Conservation (phyloP, 75 land plant species). For the Cupressus sempervirens region DNA sequence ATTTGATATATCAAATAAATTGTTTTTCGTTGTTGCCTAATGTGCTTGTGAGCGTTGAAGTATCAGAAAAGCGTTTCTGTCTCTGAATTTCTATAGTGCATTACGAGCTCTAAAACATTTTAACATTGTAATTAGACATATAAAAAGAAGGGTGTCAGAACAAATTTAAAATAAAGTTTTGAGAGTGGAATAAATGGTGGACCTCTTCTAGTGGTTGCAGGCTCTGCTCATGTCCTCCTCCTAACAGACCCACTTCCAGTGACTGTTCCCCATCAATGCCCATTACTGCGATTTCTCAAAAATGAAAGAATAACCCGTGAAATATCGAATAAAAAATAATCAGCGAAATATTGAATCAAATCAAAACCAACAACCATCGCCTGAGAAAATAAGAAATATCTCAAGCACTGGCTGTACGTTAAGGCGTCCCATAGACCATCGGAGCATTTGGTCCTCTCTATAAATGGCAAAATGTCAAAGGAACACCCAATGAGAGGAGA, state of each 20-base stretch:
- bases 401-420: background rate
- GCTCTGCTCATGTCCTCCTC: background rate
- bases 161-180: background rate
- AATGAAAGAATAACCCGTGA: background rate
- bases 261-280: background rate
- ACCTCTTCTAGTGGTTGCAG: background rate
- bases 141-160: background rate
- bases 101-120: background rate
- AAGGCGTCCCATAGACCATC: background rate
- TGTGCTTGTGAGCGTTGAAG: too few relatives aligned
- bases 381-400: background rate
- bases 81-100: background rate
- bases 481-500: background rate
- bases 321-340: background rate
- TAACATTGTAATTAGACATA: background rate
- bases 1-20: too few relatives aligned
- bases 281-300: background rate
- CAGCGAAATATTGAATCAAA: background rate
- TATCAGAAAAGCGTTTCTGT: too few relatives aligned
- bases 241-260: slow-evolving; percentile 1
- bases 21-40: too few relatives aligned
- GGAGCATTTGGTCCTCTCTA: too few relatives aligned
- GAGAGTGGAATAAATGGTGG: background rate
- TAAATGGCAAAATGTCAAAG: too few relatives aligned
- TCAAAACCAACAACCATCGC: background rate